Evolutionary conservation across 2,329 filamentous ascomycete genomes (phyloP).

Genomic region (Talaromyces sp.): DNA sequence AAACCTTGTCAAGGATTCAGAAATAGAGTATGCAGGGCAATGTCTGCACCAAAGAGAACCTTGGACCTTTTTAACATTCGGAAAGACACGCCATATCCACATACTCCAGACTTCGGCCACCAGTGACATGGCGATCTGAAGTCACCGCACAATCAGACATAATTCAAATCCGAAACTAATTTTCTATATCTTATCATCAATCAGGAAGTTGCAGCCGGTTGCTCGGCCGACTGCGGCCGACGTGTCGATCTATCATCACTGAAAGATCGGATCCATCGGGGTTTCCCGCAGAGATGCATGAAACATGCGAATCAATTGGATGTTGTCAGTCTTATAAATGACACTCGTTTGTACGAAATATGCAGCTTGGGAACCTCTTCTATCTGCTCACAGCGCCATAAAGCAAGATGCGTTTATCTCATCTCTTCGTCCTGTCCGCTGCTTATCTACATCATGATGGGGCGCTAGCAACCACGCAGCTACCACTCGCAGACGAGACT

Average conservation of each 20-base stretch:
- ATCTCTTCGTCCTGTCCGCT: neutral
- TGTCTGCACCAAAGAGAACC: no score
- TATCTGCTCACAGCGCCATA: neutral
- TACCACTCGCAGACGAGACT: conserved; percentile 6
- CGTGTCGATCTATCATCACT: neutral
- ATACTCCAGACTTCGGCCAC: no score
- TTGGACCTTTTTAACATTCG: no score
- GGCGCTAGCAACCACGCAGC: neutral
- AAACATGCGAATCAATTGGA: neutral
- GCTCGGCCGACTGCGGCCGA: conserved; percentile 1
- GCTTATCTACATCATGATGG: neutral
- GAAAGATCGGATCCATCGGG: neutral
- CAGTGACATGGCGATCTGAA: no score
- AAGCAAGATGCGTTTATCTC: neutral
- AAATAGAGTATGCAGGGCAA: no score
- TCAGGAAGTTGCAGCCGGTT: neutral
- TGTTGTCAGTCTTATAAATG: no score
- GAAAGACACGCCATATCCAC: no score
- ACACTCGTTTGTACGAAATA: no score
- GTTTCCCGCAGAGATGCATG: neutral
- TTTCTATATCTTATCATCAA: neutral
- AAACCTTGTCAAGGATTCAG: no score
- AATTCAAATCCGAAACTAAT: neutral
- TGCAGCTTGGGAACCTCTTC: neutral
- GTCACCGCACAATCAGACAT: no score